Percentiles rank a stretch among this genome's conserved stretches.
Evolutionary conservation across 257 asterid species (phyloP).

Genomic region (Rauvolfia tetraphylla): DNA sequence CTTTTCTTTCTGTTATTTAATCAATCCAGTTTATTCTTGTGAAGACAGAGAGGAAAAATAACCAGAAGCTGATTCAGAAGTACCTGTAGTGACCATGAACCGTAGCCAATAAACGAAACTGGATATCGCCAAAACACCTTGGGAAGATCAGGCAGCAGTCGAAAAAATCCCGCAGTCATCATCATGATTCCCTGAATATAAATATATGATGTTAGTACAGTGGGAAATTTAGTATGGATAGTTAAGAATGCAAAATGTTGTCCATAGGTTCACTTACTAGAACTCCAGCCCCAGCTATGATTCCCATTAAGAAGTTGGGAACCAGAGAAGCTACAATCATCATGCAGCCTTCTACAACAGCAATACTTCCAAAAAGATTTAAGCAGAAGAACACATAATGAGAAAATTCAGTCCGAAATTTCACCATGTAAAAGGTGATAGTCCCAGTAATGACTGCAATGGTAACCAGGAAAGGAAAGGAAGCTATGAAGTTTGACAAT

Average conservation of each 20-base stretch:
- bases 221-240: not conserved
- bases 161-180: slow-evolving; percentile 94
- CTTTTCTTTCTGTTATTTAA: not conserved
- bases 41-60: not conserved
- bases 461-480: slow-evolving; percentile 71
- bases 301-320: slow-evolving; percentile 92
- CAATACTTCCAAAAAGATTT: slow-evolving; percentile 71
- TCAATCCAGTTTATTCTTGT: not conserved
- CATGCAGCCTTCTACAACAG: slow-evolving; percentile 93
- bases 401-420: slow-evolving; percentile 48
- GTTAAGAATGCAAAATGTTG: not conserved
- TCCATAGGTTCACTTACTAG: slow-evolving; percentile 48
- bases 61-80: not conserved
- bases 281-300: slow-evolving; percentile 90
- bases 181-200: slow-evolving; percentile 79
- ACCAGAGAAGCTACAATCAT: slow-evolving; percentile 90
- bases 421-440: slow-evolving; percentile 74
- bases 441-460: slow-evolving; percentile 62
- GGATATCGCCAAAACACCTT: slow-evolving; percentile 74
- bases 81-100: slow-evolving; percentile 94
- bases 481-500: slow-evolving; percentile 76
- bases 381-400: slow-evolving; percentile 67
- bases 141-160: slow-evolving; percentile 62
- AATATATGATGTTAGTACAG: not conserved
- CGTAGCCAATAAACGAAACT: slow-evolving; percentile 53